Evolutionary conservation across 2,329 filamentous ascomycete genomes (phyloP).

Genomic region (Aspergillus sp.): DNA sequence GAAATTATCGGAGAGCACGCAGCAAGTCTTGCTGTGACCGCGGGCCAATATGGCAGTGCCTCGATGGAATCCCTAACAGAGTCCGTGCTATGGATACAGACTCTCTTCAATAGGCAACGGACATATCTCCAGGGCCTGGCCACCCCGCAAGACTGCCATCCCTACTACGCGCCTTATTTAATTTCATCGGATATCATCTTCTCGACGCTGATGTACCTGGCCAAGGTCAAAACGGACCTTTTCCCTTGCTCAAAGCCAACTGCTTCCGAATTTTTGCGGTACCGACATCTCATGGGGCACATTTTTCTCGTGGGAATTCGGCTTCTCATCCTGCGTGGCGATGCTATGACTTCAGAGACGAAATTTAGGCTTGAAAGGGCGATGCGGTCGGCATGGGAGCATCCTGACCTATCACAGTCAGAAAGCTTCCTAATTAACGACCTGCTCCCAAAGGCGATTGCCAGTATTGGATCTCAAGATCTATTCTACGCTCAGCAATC

Average conservation of each 20-base stretch:
- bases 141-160: conserved; percentile 29
- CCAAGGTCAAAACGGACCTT: conserved; percentile 31
- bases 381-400: conserved; percentile 35
- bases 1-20: conserved; percentile 39
- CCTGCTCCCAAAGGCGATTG: conserved; percentile 30
- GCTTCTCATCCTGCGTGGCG: conserved; percentile 32
- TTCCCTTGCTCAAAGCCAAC: conserved; percentile 30
- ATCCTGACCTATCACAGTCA: conserved; percentile 30
- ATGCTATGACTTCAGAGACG: conserved; percentile 25
- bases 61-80: conserved; percentile 26
- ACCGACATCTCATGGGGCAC: conserved; percentile 22
- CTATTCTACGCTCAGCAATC: conserved; percentile 10
- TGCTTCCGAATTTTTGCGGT: conserved; percentile 18
- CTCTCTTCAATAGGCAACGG: conserved; percentile 37
- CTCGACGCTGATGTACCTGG: conserved; percentile 36
- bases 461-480: conserved; percentile 23
- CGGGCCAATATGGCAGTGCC: conserved; percentile 23
- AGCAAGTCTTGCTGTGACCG: conserved; percentile 26
- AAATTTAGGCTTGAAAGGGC: conserved; percentile 30
- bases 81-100: conserved; percentile 37
- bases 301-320: conserved; percentile 36
- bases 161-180: conserved; percentile 29
- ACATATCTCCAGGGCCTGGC: conserved; percentile 32
- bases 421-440: conserved; percentile 34
- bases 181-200: conserved; percentile 33